Evolutionary conservation across 768 basidiomycete genomes (phyloP), one percentile per base, ranked within the genome.

Genomic region (Lentinula sp.): DNA sequence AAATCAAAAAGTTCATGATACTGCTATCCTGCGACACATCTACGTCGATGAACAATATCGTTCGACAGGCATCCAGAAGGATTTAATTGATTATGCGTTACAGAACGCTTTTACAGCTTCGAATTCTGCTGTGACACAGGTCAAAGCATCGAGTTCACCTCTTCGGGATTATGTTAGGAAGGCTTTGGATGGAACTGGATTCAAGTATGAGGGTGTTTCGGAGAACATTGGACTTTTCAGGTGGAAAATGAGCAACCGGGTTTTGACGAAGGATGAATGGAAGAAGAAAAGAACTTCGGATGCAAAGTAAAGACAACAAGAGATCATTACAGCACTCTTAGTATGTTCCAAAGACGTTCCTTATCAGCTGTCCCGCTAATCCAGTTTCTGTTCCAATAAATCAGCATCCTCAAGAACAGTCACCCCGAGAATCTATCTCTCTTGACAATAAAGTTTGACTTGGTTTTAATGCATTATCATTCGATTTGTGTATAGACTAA

Each of bases 11-110:
- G 73, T 78, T 35, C 75, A 84, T n/a, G 68, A 71, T 45, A 76
- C 77, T n/a, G 91, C 86, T 10, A 73, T 77, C 16, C 84, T 93
- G 65, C 85, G 89, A 34, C 91, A 93, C 69, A 86, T 91, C 71
- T 86, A 83, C 65, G 81, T 89, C 28, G 86, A 89, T 43, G 86
- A 86, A 64, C 75, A 74, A 15, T 92, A 83, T 66, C 82, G 88
- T 54, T 65, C 65, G 7, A 72, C 81, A 23, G 76, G 76, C 11
- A 76, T 89, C 46, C 88, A 91, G 68, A 73, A 82, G 16, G 90
- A 92, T 67, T 69, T 93, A 32, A 73, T 93, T 7, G 68, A 75
- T n/a, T 77, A 84, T 67, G 88, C 86, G 0, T 68, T 85, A 28
- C 69, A 75, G 35, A 77, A 80, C 59, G 81, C 84, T n/a, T 91